Base-by-base conservation (phyloP, 371 early-diverging fungal genomes). In the Rhizopus sp. region DNA sequence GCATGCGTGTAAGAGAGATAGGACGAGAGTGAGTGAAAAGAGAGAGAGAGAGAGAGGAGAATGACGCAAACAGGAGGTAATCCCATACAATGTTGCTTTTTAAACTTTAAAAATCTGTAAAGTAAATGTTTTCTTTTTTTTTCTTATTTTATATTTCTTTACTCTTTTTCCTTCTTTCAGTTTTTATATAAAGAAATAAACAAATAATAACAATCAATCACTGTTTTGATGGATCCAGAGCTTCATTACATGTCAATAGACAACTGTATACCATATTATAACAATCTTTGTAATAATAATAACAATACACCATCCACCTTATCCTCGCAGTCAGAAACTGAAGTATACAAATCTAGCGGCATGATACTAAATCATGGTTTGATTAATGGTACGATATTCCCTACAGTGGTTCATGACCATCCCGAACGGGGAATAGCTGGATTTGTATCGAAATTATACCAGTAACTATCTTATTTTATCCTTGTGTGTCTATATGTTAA, bases 371-470 rank as follows among this genome's bases (percentile, higher is more conserved):
- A 23, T 23, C 23, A 47, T 23, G 30, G 39, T 16, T 53, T 55
- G 53, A 51, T 48, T 30, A 41, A 47, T 53, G 38, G 34, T 42
- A 23, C 39, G 37, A 34, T 48, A 7, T 23, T 29, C 29, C 46
- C 46, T 46, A 17, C 9, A 7, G 7, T 46, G 29, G 29, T 7
- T 16, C 33, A 45, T 10, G 16, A 45, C 53, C 63, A 57, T 23
- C 57, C 59, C 9, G 63, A 70, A 50, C 60, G 68, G 50, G 70
- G 68, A 16, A 58, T 73, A 42, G 73, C 73, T 53, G 73, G 73
- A 3, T 73, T 73, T 68, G 66, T 73, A 16, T 67, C 65, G 10
- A 73, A 73, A 53, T 60, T 73, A 15, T 73, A 70, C 39, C 68
- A 68, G 73, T 73, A 70, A 57, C 62, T 45, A 34, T 29, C 6